Evolutionary conservation across 1,284 basidiomycete species (phyloP).

Genomic region (Wolfiporia cocos): DNA sequence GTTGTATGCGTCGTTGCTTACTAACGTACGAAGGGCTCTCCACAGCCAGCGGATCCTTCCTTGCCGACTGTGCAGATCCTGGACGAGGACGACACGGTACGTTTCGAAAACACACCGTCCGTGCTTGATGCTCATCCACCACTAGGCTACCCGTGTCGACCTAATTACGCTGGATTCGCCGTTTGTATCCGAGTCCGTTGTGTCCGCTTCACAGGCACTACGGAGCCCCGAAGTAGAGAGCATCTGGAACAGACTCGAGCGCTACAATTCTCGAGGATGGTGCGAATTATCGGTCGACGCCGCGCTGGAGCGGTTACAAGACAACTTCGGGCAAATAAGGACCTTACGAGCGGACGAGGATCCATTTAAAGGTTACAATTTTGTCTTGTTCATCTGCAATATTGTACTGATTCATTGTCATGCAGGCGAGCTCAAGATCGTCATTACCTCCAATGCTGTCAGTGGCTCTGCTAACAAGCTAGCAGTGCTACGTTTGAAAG

Average conservation of each 20-base stretch:
- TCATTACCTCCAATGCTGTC: conserved; percentile 27
- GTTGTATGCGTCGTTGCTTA: too few species aligned
- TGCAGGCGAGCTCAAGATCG: conserved; percentile 59
- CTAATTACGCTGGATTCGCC: conserved; percentile 68
- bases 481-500: conserved; percentile 49
- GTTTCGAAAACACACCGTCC: too few species aligned
- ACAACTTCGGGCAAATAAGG: conserved; percentile 37
- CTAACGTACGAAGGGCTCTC: conserved; percentile 11
- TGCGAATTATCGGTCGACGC: conserved; percentile 47
- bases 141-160: conserved; percentile 42
- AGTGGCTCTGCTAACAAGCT: conserved; percentile 12
- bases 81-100: conserved; percentile 18
- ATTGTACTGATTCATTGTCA: background rate
- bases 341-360: conserved; percentile 45
- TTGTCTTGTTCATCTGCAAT: background rate
- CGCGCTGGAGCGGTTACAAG: conserved; percentile 46
- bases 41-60: conserved; percentile 11
- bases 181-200: conserved; percentile 42
- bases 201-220: conserved; percentile 11
- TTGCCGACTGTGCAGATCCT: conserved; percentile 17
- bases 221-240: conserved; percentile 41
- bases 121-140: too few species aligned
- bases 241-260: conserved; percentile 47
- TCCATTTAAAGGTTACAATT: conserved; percentile 53
- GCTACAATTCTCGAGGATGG: conserved; percentile 54